A percentile compares a stretch with the other conserved stretches of the same genome.
phyloP scores from a whole-genome alignment of 2,329 filamentous ascomycete genomes.

The Trichoderma atrobrunneum region DNA sequence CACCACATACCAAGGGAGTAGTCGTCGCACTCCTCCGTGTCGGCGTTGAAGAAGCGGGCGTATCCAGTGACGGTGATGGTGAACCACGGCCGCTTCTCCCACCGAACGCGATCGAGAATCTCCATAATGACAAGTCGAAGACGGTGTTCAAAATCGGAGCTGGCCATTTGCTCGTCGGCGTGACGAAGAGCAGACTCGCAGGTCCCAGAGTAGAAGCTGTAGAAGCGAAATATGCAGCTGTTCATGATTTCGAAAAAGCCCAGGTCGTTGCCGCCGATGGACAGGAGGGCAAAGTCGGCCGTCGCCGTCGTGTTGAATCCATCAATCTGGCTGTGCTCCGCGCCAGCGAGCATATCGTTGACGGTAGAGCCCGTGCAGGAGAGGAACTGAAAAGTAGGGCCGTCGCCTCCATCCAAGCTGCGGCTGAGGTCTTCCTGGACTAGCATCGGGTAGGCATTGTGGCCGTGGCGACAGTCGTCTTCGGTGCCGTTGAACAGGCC shows the following conservation, averaged over 20 bases:
- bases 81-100: slow-evolving; percentile 45
- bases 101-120: slow-evolving; percentile 42
- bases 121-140: slow-evolving; percentile 41
- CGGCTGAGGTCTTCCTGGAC: slow-evolving; percentile 38
- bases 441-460: slow-evolving; percentile 42
- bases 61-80: slow-evolving; percentile 47
- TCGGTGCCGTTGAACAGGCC: slow-evolving; percentile 38
- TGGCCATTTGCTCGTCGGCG: slow-evolving; percentile 34
- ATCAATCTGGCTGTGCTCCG: slow-evolving; percentile 42
- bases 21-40: slow-evolving; percentile 43
- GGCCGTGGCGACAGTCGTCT: slow-evolving; percentile 42
- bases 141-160: slow-evolving; percentile 39
- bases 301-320: slow-evolving; percentile 37
- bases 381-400: slow-evolving; percentile 41
- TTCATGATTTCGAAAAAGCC: slow-evolving; percentile 51
- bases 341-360: slow-evolving; percentile 37
- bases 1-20: slow-evolving; percentile 47
- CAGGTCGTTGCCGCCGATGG: slow-evolving; percentile 49
- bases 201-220: slow-evolving; percentile 47
- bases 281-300: slow-evolving; percentile 44
- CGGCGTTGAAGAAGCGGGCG: slow-evolving; percentile 47
- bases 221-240: slow-evolving; percentile 49
- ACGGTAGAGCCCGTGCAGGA: slow-evolving; percentile 48
- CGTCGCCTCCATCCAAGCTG: background rate
- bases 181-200: slow-evolving; percentile 41